Evolutionary conservation across 2,329 filamentous ascomycete genomes (phyloP), one percentile per base, ranked within the genome.

Genomic region (Lasiodiplodia sp.): DNA sequence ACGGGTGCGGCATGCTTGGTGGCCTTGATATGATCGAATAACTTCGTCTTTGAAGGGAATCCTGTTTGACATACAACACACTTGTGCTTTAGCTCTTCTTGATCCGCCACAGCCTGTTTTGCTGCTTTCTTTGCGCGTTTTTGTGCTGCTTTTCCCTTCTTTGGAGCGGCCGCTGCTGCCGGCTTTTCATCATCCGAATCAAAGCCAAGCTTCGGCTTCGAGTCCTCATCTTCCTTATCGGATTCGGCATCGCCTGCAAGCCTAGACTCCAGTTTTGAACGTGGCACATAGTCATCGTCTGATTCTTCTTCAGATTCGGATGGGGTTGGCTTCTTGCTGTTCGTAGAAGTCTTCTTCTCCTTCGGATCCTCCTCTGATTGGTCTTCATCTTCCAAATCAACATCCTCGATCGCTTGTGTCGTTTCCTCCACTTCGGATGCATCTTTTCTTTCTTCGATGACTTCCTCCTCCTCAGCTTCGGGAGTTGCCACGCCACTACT

Each of bases 61-160:
- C 82, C 86, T 72, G 92, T 93, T 72, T 89, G 87, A 79, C 96
- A 98, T 4, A 89, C 87, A 2, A 91, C 87, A 76, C 96, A 98
- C 73, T 90, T 90, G 66, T 92, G 87, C 37, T 88, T 82, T 72
- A 71, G 25, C 2, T 77, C 77, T 4, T 71, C 60, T 25, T 76
- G 63, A 6, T 77, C 74, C 4, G 72, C 71, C 2, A 75, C 75
- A 4, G 79, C 76, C 47, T 79, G 76, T 60, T 83, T 80, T 0
- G 82, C 83, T 2, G 83, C 83, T 49, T 77, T 77, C 71, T 83
- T 84, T 3, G 80, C 79, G 11, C 82, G 80, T 71, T 83, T 85
- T 68, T 83, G 79, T 1, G 83, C 83, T 11, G 83, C 83, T 72
- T 83, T 83, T 70, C 83, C 83, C 37, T 83, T 69, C 67, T 83